Conservation (phyloP, 495 filamentous ascomycete genomes). For the Astrocystis sublimbata region DNA sequence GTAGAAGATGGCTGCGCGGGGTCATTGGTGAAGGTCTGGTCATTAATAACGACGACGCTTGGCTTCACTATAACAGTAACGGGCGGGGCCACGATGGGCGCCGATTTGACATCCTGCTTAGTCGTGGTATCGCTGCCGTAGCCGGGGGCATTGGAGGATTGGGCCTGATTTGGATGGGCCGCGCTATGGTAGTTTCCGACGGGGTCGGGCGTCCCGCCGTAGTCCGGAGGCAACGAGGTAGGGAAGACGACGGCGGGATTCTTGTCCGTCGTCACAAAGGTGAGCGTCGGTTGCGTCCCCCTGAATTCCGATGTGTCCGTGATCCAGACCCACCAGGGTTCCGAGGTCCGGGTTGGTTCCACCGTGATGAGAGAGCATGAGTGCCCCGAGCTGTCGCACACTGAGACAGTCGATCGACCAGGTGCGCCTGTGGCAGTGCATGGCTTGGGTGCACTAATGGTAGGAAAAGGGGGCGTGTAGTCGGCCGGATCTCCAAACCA, state of each 20-base stretch:
- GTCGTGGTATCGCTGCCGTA: conserved; percentile 30
- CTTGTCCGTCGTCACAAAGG: conserved; percentile 49
- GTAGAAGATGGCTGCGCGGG: conserved; percentile 36
- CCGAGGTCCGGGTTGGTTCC: conserved; percentile 17
- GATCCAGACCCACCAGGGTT: conserved; percentile 14
- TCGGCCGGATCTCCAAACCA: conserved; percentile 44
- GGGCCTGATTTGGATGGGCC: conserved; percentile 26
- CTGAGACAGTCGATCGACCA: conserved; percentile 38
- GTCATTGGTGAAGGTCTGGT: conserved; percentile 42
- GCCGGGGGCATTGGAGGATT: conserved; percentile 30
- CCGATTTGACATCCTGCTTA: conserved; percentile 19
- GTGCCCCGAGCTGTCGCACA: conserved; percentile 34
- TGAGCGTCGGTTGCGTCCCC: conserved; percentile 29
- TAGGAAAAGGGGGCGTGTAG: conserved; percentile 45
- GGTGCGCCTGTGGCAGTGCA: conserved; percentile 36
- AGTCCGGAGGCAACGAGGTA: conserved; percentile 40
- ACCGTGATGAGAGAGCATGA: conserved; percentile 24
- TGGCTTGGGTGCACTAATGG: conserved; percentile 34
- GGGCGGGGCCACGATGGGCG: conserved; percentile 26
- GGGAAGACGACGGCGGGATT: conserved; percentile 50
- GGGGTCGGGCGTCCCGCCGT: conserved; percentile 39
- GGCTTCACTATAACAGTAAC: conserved; percentile 43
- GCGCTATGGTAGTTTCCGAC: conserved; percentile 11
- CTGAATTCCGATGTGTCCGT: conserved; percentile 20
- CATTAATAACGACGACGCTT: conserved; percentile 44